Conservation (phyloP, 148 eudicot species). For the Camellia japonica region DNA sequence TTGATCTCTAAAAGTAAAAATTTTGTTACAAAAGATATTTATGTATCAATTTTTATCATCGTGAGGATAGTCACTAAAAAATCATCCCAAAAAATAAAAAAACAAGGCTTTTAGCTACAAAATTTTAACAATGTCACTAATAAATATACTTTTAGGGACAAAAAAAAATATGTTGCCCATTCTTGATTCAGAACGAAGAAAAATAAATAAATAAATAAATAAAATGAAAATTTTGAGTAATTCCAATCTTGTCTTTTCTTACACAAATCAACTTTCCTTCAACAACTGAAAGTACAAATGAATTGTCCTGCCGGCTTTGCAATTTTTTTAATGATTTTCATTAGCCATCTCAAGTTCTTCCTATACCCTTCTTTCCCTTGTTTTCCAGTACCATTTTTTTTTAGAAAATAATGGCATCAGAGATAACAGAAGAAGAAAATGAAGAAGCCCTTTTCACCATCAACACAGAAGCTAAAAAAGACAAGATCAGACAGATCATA, state of each 20-base stretch:
- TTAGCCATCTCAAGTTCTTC: conserved; percentile 11
- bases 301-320: conserved; percentile 19
- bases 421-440: conserved; percentile 35
- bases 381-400: background rate
- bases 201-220: no score
- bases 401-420: conserved; percentile 24
- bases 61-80: no score
- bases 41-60: no score
- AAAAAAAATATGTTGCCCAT: no score
- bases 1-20: no score
- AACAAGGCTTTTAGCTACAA: no score
- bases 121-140: no score
- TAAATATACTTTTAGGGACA: no score
- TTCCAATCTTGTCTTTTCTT: background rate
- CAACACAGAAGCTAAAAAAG: conserved; percentile 30
- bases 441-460: conserved; percentile 22
- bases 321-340: background rate
- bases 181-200: no score
- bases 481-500: conserved; percentile 32
- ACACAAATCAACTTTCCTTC: no score
- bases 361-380: background rate
- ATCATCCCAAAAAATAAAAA: no score
- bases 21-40: no score
- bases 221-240: background rate
- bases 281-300: background rate